Evolutionary conservation across 257 asterid genomes (phyloP), one percentile per base, ranked within the genome.

Genomic region (Craterostigma plantagineum): DNA sequence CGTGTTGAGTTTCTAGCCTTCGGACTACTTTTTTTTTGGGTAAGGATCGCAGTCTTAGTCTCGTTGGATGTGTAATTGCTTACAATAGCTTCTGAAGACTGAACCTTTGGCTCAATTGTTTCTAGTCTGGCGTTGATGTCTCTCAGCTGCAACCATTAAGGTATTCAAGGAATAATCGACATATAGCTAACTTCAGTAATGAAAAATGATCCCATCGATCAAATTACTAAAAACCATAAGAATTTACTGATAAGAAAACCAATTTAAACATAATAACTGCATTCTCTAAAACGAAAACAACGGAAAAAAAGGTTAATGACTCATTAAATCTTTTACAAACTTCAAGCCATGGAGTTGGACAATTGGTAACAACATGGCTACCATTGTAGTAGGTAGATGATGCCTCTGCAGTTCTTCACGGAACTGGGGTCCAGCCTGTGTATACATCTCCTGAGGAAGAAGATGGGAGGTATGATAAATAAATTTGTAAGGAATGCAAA

Each of bases 361-460:
- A 12, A 52, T 13, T 33, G 44, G 43, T 42, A 58, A 46, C 30
- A 18, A 30, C 13, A 15, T 17, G 10, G 50, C 54, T 84, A 90
- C 95, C 96, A 79, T 66, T 54, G 79, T 16, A 10, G 73, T 50
- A 17, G 96, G 83, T 58, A 83, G 73, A 62, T 66, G 73, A 53
- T 83, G 77, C 53, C 95, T 78, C 56, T 79, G 83, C 68, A 90
- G 83, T 61, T 90, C 99, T 57, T 90, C 95, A 37, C 75, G 81
- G 48, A 90, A 83, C 58, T 90, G 96, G 50, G 94, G 69, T 59
- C 94, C 99, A 51, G 71, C 84, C 58, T 77, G 94, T 50, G 79
- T 59, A 62, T 72, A 90, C 99, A 90, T 83, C 71, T 79, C 95
- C 99, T 90, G 79, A 41, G 58, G 61, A 47, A 42, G n/a, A n/a